Evolutionary conservation across 2,329 filamentous ascomycete species (phyloP), one percentile per base, ranked within the genome.

Genomic region (Chaetomium sp.): DNA sequence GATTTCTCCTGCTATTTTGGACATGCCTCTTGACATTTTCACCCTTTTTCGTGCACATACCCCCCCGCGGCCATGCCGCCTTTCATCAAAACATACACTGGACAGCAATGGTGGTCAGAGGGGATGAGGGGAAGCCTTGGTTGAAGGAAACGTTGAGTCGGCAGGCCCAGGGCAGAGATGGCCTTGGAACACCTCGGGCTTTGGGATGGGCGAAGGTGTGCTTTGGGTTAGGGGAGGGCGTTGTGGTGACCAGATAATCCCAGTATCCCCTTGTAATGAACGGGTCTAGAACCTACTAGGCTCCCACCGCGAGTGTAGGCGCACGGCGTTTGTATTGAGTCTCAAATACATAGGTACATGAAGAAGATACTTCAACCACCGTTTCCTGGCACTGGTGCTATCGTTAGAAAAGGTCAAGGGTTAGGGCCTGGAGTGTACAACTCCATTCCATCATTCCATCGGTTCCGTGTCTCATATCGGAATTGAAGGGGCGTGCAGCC

Each of bases 51-150:
- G 19, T 54, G 42, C 60, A 72, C 70, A 68, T 68, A 68, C 67
- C 67, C 70, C 70, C 69, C 65, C 55, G 60, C 64, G 68, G 66
- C 69, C 61, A 21, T 67, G 53, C 62, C 67, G 65, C 61, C 56
- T 66, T 60, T 57, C 49, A 66, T 42, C 38, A 42, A 35, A 21
- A 58, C 50, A 65, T 49, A 62, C 42, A 45, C 16, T 27, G 61
- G 42, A 63, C 42, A 53, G 35, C 19, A 54, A 54, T 45, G 51
- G 38, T 25, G 55, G 61, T 13, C 21, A 21, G 38, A 31, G 47
- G 51, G 63, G 45, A 31, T 25, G 57, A 42, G 35, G 42, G 10
- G 55, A 57, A n/a, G 19, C 57, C 45, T 49, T 64, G 54, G 42
- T 62, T 62, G 8, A 47, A 31, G 51, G 25, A 54, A 25, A 31